These are phyloP conservation scores for Physcomitrium patens DNA, from an alignment of 225 moss, liverwort and hornwort species.

Conservation along the genomic window DNA sequence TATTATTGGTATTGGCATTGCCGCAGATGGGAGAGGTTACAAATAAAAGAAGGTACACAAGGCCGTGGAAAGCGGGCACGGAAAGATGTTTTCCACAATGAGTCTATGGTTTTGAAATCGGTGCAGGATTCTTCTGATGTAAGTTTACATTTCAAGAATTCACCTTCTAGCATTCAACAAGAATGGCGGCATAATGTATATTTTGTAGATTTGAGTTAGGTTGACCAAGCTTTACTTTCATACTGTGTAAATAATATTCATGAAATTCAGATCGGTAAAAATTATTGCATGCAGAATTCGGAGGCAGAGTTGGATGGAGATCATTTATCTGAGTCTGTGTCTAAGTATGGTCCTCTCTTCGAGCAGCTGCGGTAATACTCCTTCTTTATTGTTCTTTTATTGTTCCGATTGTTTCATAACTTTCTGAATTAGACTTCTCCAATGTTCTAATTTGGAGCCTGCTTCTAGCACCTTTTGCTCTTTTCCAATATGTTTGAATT, in stretches of 20 bases:
- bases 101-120: constrained; percentile 57
- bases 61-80: constrained; percentile 69
- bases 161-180: not conserved
- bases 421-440: not conserved
- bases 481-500: not conserved
- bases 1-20: constrained; percentile 24
- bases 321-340: constrained; percentile 37
- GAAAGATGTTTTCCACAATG: constrained; percentile 52
- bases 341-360: not conserved
- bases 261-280: not conserved
- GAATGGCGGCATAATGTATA: not conserved
- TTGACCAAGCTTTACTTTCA: not conserved
- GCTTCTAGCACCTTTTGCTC: not conserved
- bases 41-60: constrained; percentile 53
- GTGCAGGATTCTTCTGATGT: constrained; percentile 67
- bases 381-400: not conserved
- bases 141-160: constrained; percentile 19
- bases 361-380: constrained; percentile 67
- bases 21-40: constrained; percentile 78
- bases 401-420: not conserved
- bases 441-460: not conserved
- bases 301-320: constrained; percentile 49
- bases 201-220: constrained; percentile 3
- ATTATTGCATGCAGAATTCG: constrained; percentile 36
- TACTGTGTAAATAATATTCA: not conserved